A percentile compares a stretch with the other conserved stretches of the same genome.
Evolutionary conservation across 2,329 filamentous ascomycete species (phyloP).

Genomic region (Knufia petricola): DNA sequence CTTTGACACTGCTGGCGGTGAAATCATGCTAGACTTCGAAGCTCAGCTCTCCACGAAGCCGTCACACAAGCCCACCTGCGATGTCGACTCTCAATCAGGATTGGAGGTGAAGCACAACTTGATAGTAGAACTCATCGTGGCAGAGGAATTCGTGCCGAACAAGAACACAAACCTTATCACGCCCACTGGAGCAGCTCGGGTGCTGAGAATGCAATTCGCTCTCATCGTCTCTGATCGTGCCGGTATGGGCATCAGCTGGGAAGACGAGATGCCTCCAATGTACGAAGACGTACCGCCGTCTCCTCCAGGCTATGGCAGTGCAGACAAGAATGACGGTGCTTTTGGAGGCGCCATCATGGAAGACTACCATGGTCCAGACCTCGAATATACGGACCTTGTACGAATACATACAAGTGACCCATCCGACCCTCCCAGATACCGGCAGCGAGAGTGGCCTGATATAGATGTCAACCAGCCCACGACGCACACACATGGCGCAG

Average conservation of each 20-base stretch:
- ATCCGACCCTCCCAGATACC: slow-evolving; percentile 18
- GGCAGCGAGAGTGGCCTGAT: slow-evolving; percentile 1
- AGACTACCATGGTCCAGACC: slow-evolving; percentile 36
- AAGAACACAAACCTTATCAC: slow-evolving; percentile 66
- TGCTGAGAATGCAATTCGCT: slow-evolving; percentile 85
- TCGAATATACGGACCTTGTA: slow-evolving; percentile 40
- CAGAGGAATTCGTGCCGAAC: slow-evolving; percentile 69
- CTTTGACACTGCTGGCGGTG: slow-evolving; percentile 56
- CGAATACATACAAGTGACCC: slow-evolving; percentile 31
- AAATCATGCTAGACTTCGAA: slow-evolving; percentile 73
- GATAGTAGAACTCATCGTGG: slow-evolving; percentile 86
- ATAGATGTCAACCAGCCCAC: slow-evolving; percentile 11
- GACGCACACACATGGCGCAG: slow-evolving; percentile 7
- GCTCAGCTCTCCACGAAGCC: slow-evolving; percentile 47
- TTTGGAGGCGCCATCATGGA: slow-evolving; percentile 33
- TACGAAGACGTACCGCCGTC: slow-evolving; percentile 88
- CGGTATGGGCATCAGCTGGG: slow-evolving; percentile 89
- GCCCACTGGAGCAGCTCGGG: slow-evolving; percentile 80
- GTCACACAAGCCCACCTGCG: slow-evolving; percentile 60
- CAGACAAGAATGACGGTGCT: slow-evolving; percentile 29
- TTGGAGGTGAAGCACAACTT: slow-evolving; percentile 75
- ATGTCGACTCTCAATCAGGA: slow-evolving; percentile 63
- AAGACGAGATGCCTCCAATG: slow-evolving; percentile 86
- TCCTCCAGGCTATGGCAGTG: slow-evolving; percentile 58
- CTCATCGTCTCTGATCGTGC: slow-evolving; percentile 71